Evolutionary conservation across 495 filamentous ascomycete genomes (phyloP), one percentile per base, ranked within the genome.

Genomic region (Penicillium argentinense): DNA sequence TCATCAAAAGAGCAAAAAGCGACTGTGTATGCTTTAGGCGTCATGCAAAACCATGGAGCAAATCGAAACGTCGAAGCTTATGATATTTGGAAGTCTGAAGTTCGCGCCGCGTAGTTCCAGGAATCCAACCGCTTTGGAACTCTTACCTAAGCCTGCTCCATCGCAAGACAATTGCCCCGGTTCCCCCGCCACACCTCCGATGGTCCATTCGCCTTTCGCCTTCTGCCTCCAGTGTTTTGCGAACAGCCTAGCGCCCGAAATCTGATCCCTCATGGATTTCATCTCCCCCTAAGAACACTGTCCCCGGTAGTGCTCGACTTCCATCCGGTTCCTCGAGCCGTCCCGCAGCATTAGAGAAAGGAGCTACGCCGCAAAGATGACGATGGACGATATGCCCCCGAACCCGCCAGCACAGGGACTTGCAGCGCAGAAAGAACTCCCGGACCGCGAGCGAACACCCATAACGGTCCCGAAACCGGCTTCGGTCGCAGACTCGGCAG

Each of bases 1-100:
- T 45, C 26, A 16, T 33, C 22, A 37, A 33, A 42, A 39, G 42
- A 43, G 39, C 32, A 37, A 57, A 57, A 57, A 57, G 50, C 54
- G 49, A 47, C 37, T 52, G 18, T 50, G 45, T 49, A 46, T 57
- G 49, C 36, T 27, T 18, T 18, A 45, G 36, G 40, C 36, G 40
- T 52, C 32, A 37, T 26, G 5, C 34, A 28, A 54, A 47, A 51
- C 44, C 43, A 45, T 49, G 40, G 30, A 50, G 27, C 47, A 19
- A 37, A 50, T 32, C 14, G 12, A 32, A 34, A n/a, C n/a, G n/a
- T n/a, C n/a, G n/a, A n/a, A n/a, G n/a, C n/a, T n/a, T n/a, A n/a
- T n/a, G n/a, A n/a, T n/a, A n/a, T n/a, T n/a, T n/a, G n/a, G n/a
- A n/a, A n/a, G 13, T 33, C 5, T 33, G 29, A 33, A 16, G 17